Evolutionary conservation across 2,329 filamentous ascomycete species (phyloP).

Genomic region (Ustulina deusta): DNA sequence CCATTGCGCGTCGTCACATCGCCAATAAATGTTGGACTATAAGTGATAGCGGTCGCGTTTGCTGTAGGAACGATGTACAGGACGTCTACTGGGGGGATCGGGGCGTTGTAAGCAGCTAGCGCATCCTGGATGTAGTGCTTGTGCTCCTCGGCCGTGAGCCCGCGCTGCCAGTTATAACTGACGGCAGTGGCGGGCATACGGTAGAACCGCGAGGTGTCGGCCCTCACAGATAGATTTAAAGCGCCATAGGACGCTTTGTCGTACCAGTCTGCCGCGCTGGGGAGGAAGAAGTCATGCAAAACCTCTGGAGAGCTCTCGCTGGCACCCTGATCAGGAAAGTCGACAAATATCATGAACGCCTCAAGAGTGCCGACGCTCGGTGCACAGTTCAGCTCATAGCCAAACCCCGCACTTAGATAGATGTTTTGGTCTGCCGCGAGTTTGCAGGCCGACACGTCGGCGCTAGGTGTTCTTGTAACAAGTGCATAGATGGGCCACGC

Average conservation of each 20-base stretch:
- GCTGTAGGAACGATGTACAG: constrained; percentile 50
- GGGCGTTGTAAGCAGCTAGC: constrained; percentile 43
- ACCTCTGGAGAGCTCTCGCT: constrained; percentile 44
- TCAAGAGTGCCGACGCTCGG: constrained; percentile 49
- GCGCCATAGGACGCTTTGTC: constrained; percentile 43
- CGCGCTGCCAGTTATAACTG: constrained; percentile 48
- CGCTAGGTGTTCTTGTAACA: background rate
- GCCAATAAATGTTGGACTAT: constrained; percentile 46
- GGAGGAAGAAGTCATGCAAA: constrained; percentile 46
- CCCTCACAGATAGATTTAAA: constrained; percentile 38
- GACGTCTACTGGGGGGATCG: constrained; percentile 43
- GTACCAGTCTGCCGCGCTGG: constrained; percentile 48
- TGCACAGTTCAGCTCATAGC: constrained; percentile 48
- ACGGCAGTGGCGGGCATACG: constrained; percentile 44
- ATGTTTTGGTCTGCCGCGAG: constrained; percentile 45
- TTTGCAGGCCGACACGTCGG: constrained; percentile 44
- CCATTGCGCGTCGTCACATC: constrained; percentile 44
- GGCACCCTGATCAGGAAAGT: constrained; percentile 44
- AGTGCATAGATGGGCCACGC: constrained; percentile 10
- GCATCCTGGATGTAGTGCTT: constrained; percentile 50
- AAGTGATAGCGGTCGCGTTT: constrained; percentile 46
- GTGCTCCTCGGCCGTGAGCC: constrained; percentile 45
- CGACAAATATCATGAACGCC: constrained; percentile 55
- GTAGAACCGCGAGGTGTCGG: constrained; percentile 46
- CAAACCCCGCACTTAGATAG: constrained; percentile 50